Evolutionary conservation across 2,329 filamentous ascomycete genomes (phyloP), one percentile per base, ranked within the genome.

Genomic region (Penicillium sp.): DNA sequence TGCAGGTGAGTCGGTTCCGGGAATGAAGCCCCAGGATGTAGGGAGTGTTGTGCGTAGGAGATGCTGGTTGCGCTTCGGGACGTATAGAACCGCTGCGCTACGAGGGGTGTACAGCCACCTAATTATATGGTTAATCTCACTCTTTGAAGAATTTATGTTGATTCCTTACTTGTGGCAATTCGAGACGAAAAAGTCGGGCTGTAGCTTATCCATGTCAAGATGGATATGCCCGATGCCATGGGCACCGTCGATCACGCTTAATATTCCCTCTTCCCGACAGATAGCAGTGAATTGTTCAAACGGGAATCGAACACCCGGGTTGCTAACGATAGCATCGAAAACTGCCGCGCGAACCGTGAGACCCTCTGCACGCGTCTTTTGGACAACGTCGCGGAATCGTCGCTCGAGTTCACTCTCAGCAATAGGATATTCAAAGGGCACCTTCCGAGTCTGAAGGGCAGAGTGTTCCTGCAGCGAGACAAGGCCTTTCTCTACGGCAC

Each of bases 151-250:
- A 12, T 2, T 12, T 33, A 12, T 12, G 9, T 33, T 33, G 9
- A 33, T 33, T 0, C 57, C 69, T 56, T 73, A 79, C 77, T 96
- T 96, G 81, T 96, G 91, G 69, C 88, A 91, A 75, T 97, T 97
- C 59, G 85, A 89, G 15, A 94, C 85, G 72, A 96, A 91, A 79
- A 96, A 97, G 76, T 97, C 93, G 0, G 92, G 89, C 65, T 93
- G 86, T 2, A 93, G 79, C 4, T 78, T 75, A 0, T 73, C 66
- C 15, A 97, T 78, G 75, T 96, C 86, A 8, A 97, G 76, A 0
- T 85, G 82, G 8, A 97, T 83, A 77, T 95, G 90, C 1, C 94
- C 94, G 26, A 96, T 80, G 1, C 90, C 89, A 77, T 98, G 94
- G 0, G 94, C 94, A 17, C 87, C 93, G 74, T 98, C 94, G 40